Evolutionary conservation across 305 asterid genomes (phyloP).

Genomic region (Striga hermonthica): DNA sequence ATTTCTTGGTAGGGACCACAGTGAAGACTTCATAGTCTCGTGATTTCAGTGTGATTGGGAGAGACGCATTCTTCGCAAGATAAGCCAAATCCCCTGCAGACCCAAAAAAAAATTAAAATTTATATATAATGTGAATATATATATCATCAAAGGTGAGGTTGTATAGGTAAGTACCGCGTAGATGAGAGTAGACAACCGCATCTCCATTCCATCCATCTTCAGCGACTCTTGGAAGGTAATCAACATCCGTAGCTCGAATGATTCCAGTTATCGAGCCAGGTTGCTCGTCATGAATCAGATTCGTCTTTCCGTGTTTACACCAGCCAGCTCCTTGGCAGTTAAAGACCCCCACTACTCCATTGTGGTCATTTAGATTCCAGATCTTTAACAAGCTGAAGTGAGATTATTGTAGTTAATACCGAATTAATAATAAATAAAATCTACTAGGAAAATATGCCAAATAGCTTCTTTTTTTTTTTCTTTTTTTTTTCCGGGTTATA

Average conservation of each 20-base stretch:
- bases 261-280: slow-evolving; percentile 68
- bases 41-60: slow-evolving; percentile 61
- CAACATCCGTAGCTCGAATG: slow-evolving; percentile 62
- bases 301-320: slow-evolving; percentile 68
- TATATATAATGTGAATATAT: background rate
- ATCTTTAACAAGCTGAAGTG: slow-evolving; percentile 68
- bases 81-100: slow-evolving; percentile 63
- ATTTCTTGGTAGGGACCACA: slow-evolving; percentile 37
- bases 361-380: slow-evolving; percentile 78
- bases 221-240: slow-evolving; percentile 65
- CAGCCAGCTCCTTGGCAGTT: slow-evolving; percentile 98
- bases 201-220: slow-evolving; percentile 67
- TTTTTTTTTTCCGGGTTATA: too few relatives aligned
- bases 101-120: background rate
- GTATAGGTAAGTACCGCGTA: slow-evolving; percentile 43
- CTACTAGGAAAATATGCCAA: too few relatives aligned
- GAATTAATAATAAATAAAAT: too few relatives aligned
- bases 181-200: slow-evolving; percentile 58
- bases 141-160: background rate
- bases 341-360: slow-evolving; percentile 71
- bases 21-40: slow-evolving; percentile 56
- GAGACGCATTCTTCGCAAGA: slow-evolving; percentile 58
- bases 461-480: too few relatives aligned
- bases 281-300: slow-evolving; percentile 68
- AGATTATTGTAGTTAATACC: slow-evolving; percentile 12